phyloP scores from a whole-genome alignment of 345 rosid genomes.

The Heritiera fomes region DNA sequence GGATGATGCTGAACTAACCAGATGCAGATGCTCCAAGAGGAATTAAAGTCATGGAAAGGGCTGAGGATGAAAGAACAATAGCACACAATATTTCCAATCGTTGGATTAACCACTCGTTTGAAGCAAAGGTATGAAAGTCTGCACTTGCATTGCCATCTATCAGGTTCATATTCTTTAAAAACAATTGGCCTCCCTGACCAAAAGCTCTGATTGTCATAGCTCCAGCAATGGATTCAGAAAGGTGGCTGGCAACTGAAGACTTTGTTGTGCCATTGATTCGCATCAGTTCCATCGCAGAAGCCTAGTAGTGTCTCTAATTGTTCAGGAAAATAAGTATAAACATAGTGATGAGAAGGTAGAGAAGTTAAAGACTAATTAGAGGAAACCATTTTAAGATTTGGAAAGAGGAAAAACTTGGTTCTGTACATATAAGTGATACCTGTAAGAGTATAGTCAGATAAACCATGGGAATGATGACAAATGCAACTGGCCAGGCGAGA shows the following conservation, averaged over 20 bases:
- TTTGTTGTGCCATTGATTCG: constrained; percentile 62
- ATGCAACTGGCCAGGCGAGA: constrained; percentile 54
- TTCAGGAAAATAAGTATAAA: background rate
- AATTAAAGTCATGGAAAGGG: constrained; percentile 55
- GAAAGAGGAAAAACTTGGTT: background rate
- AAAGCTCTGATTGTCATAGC: constrained; percentile 63
- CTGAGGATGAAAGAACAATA: constrained; percentile 48
- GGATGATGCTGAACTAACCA: constrained; percentile 32
- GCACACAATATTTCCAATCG: constrained; percentile 57
- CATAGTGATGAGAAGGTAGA: background rate
- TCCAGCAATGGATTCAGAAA: constrained; percentile 64
- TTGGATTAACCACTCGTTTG: constrained; percentile 64
- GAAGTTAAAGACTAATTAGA: background rate
- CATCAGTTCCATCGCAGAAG: constrained; percentile 58
- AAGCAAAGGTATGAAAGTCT: constrained; percentile 50
- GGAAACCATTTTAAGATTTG: background rate
- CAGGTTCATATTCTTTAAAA: constrained; percentile 46
- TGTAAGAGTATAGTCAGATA: constrained; percentile 44
- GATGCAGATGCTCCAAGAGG: constrained; percentile 55
- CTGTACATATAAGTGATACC: constrained; percentile 22
- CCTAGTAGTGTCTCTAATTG: constrained; percentile 54
- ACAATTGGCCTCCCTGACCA: constrained; percentile 51
- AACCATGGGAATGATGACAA: constrained; percentile 49
- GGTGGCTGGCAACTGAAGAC: constrained; percentile 51
- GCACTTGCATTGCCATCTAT: constrained; percentile 56